phyloP scores from a whole-genome alignment of 2,329 filamentous ascomycete genomes.

The Apiospora aurea region DNA sequence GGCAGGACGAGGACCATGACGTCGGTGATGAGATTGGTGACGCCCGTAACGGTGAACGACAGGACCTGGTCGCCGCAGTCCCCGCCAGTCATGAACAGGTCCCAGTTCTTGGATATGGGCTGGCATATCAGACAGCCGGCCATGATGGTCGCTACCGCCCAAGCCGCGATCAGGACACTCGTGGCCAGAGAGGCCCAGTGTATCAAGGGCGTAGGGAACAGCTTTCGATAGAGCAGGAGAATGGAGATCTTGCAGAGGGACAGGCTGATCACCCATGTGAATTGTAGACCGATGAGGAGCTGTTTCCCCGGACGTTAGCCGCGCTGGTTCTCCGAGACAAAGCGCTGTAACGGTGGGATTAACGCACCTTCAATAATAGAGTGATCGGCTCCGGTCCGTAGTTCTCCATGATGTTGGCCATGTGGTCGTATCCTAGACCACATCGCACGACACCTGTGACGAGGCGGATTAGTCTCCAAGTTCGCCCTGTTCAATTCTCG shows the following conservation, averaged over 20 bases:
- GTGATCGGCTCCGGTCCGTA: conserved; percentile 3
- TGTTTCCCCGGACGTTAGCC: not conserved
- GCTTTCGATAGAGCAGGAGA: conserved; percentile 21
- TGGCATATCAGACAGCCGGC: conserved; percentile 24
- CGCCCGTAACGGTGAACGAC: conserved; percentile 12
- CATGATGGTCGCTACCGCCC: conserved; percentile 11
- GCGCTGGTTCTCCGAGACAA: no score
- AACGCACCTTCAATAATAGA: not conserved
- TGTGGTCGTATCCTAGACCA: not conserved
- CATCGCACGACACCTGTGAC: not conserved
- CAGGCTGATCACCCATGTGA: conserved; percentile 25
- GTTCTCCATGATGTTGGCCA: not conserved
- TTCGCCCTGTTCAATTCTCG: not conserved
- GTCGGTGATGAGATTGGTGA: conserved; percentile 26
- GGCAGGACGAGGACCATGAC: conserved; percentile 23
- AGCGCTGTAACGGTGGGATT: not conserved
- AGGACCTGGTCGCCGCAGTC: conserved; percentile 23
- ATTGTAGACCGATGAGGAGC: conserved; percentile 8
- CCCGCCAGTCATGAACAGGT: conserved; percentile 18
- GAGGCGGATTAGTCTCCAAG: not conserved
- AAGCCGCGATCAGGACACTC: not conserved
- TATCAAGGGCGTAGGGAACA: conserved; percentile 16
- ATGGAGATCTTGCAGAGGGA: conserved; percentile 26
- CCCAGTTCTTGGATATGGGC: conserved; percentile 26
- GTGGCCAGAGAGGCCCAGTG: not conserved